Conservation (phyloP, 371 early-diverging fungal genomes). For the Circinella umbellata region DNA sequence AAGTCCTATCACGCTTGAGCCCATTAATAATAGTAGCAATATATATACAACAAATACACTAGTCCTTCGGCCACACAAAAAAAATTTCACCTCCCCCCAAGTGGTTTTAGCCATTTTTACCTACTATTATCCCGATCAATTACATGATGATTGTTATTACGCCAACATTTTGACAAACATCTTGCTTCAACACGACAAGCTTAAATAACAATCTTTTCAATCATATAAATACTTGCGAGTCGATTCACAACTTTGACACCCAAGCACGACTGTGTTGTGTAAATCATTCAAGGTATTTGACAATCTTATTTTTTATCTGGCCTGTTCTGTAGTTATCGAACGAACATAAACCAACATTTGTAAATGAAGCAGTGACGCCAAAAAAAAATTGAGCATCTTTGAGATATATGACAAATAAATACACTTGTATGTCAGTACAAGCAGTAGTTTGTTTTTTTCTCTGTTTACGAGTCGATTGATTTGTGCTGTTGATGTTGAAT, state of each 20-base stretch:
- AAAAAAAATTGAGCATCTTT: conserved; percentile 54
- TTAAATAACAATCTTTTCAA: conserved; percentile 85
- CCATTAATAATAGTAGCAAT: conserved; percentile 14
- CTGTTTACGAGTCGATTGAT: background rate
- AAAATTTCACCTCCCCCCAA: background rate
- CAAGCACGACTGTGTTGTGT: conserved; percentile 81
- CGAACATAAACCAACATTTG: conserved; percentile 65
- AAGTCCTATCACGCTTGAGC: conserved; percentile 58
- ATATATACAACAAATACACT: no score
- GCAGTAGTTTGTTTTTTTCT: conserved; percentile 6
- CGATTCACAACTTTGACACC: conserved; percentile 67
- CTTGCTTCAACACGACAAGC: conserved; percentile 68
- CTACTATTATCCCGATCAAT: background rate
- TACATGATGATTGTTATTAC: conserved; percentile 23
- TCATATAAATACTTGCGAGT: conserved; percentile 82
- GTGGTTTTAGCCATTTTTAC: no score
- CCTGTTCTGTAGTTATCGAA: conserved; percentile 51
- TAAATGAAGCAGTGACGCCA: conserved; percentile 55
- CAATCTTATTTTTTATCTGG: conserved; percentile 67
- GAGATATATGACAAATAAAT: conserved; percentile 47
- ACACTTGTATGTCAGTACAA: conserved; percentile 33
- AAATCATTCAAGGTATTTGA: conserved; percentile 91
- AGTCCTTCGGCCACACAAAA: background rate
- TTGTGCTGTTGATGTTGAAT: background rate
- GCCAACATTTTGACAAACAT: conserved; percentile 64